phyloP scores from a whole-genome alignment of 1,284 basidiomycete species.

The Irpex sp. region DNA sequence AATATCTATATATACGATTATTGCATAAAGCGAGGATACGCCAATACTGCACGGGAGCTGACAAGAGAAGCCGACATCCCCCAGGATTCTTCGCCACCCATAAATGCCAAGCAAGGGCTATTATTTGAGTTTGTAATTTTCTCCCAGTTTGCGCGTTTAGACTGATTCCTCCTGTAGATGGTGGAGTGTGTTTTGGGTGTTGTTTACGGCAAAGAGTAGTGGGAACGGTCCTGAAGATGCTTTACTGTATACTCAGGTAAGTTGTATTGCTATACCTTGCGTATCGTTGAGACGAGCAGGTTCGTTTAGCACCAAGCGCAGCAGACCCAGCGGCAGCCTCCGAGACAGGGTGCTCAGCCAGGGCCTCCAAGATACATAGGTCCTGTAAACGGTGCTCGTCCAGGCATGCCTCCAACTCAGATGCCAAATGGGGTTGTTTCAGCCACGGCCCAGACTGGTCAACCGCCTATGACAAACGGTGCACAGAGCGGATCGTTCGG shows the following conservation, averaged over 20 bases:
- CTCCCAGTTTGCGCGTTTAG: conserved; percentile 4
- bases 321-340: conserved; percentile 23
- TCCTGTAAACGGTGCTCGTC: conserved; percentile 8
- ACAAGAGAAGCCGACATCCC: conserved; percentile 60
- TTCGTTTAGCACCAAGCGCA: conserved; percentile 33
- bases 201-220: conserved; percentile 74
- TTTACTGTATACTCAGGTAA: conserved; percentile 65
- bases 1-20: conserved; percentile 86
- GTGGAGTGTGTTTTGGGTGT: conserved; percentile 86
- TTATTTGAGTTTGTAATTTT: conserved; percentile 66
- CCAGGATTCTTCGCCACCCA: conserved; percentile 60
- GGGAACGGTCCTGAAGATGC: conserved; percentile 62
- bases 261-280: conserved; percentile 19
- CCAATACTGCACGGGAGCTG: conserved; percentile 64
- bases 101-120: conserved; percentile 77
- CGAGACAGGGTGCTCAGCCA: conserved; percentile 17
- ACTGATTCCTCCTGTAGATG: conserved; percentile 44
- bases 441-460: neutral
- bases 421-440: conserved; percentile 30
- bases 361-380: neutral
- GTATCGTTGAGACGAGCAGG: conserved; percentile 4
- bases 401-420: conserved; percentile 19
- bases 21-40: conserved; percentile 72
- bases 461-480: neutral
- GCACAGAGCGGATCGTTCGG: neutral